Conservation (phyloP, 192 early-diverging fungal genomes). For the Gamsiella multidivaricata region DNA sequence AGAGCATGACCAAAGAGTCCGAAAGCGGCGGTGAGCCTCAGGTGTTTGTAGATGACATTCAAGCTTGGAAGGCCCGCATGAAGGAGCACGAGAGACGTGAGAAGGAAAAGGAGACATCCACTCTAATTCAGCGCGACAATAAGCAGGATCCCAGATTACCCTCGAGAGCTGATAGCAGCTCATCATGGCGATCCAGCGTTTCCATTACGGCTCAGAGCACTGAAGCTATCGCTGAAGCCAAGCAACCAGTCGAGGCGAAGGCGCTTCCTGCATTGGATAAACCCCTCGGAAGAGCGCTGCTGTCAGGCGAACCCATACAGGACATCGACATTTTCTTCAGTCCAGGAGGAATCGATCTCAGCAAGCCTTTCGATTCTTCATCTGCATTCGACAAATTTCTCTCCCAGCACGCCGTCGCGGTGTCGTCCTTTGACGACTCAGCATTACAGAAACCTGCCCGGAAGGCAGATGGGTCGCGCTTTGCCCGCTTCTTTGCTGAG, state of each 20-base stretch:
- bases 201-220: neutral
- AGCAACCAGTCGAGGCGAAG: constrained; percentile 10
- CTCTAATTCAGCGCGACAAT: constrained; percentile 38
- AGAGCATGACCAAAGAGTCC: constrained; percentile 28
- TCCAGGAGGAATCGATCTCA: constrained; percentile 54
- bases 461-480: constrained; percentile 64
- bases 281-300: constrained; percentile 21
- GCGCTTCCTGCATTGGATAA: constrained; percentile 8
- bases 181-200: constrained; percentile 58
- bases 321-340: constrained; percentile 60
- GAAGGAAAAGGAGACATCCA: constrained; percentile 48
- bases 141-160: constrained; percentile 41
- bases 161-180: constrained; percentile 59
- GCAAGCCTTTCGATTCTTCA: constrained; percentile 39
- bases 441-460: constrained; percentile 9
- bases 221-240: constrained; percentile 11
- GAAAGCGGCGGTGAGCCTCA: constrained; percentile 42
- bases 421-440: constrained; percentile 14
- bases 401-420: constrained; percentile 54
- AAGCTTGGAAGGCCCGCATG: constrained; percentile 71
- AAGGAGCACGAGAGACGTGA: constrained; percentile 63
- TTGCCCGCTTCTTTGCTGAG: constrained; percentile 67
- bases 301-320: constrained; percentile 43
- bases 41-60: constrained; percentile 62
- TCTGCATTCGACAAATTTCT: constrained; percentile 61